Base-by-base conservation (phyloP, 805 yeast genomes). In the Metschnikowia picachoensis region DNA sequence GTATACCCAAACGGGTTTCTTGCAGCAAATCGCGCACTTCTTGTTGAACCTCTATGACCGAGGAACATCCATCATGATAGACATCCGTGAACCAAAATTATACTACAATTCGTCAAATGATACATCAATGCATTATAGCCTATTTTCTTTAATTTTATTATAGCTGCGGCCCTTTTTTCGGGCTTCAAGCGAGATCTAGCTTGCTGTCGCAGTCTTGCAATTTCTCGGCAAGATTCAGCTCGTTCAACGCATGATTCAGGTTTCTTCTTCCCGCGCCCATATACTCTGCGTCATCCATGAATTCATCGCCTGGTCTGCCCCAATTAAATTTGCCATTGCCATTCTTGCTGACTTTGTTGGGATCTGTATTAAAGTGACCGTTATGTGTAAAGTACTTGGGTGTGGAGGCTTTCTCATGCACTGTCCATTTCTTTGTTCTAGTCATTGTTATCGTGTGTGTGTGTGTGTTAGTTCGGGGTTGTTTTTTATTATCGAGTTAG, bases 301-400 rank as follows among this genome's bases (percentile, higher is more conserved):
- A 62, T 58, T 88, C 96, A 56, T 87, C 95, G 29, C 90, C 92
- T 8, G 81, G 76, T 49, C 73, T 70, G 37, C 97, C 97, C 96
- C 96, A 88, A 60, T 89, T 89, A 54, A 83, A 84, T 57, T 80
- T 82, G 39, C 97, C 97, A 30, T 84, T 85, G 41, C 97, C 97
- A 48, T 77, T 76, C 63, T 87, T 88, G 78, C 88, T 88, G 46
- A 85, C 79, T 58, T 80, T 79, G 60, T 80, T 82, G 45, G 96
- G 96, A 51, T 83, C 80, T 44, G 80, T 76, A 57, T 85, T 82
- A 50, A 65, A 65, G 59, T 77, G 76, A 15, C 95, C 95, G 58
- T 79, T 78, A 62, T 85, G 91, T 46, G 91, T 84, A 65, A 89
- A 90, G 79, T 79, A 88, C 61, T 79, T 82, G 44, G 89, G 79